phyloP scores from a whole-genome alignment of 2,329 filamentous ascomycete genomes.

The Stagonosporopsis rhizophila region DNA sequence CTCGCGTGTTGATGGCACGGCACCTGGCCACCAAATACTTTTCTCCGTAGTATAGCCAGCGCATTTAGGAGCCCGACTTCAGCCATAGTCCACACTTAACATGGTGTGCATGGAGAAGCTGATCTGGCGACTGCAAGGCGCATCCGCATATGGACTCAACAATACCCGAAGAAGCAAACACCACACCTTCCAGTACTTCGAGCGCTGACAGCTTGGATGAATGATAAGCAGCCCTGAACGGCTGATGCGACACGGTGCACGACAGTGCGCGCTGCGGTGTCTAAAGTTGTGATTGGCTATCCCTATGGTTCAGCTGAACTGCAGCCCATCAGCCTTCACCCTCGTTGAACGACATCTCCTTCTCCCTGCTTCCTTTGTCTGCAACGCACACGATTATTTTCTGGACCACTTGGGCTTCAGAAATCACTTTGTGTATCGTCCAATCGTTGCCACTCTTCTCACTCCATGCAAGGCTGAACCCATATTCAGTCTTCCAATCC shows the following conservation, averaged over 20 bases:
- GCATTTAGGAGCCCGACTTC: too few relatives aligned
- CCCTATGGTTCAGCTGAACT: neutral
- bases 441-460: neutral
- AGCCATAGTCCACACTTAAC: neutral
- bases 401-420: neutral
- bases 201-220: neutral
- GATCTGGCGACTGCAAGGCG: neutral
- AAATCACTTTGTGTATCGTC: neutral
- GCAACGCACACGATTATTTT: neutral
- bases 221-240: neutral
- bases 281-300: neutral
- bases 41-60: neutral
- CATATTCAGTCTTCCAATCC: neutral
- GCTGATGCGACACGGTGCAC: neutral
- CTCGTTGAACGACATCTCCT: too few relatives aligned
- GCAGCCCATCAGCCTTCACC: neutral
- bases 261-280: neutral
- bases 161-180: neutral
- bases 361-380: neutral
- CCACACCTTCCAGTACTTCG: neutral
- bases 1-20: neutral
- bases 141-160: neutral
- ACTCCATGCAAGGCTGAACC: slow-evolving; percentile 7
- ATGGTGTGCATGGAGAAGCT: neutral
- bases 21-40: neutral